A percentile compares a stretch with the other conserved stretches of the same genome.
These are phyloP conservation scores for Sporothrix inflata DNA, from an alignment of 2,329 filamentous ascomycete species.

Conservation along the genomic window DNA sequence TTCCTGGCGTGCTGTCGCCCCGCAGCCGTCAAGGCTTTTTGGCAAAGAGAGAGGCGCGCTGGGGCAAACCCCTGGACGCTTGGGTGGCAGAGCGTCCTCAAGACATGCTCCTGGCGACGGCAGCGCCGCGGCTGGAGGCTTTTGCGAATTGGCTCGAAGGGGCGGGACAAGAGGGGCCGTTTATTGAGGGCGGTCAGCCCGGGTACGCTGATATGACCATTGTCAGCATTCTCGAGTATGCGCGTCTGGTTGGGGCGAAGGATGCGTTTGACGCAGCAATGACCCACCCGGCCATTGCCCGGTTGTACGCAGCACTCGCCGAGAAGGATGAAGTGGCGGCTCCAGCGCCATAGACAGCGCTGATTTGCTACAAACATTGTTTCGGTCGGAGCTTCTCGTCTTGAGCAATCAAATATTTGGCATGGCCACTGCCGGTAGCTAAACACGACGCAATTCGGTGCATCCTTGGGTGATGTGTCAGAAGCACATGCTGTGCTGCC, in stretches of 20 bases:
- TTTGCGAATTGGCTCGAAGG: not conserved
- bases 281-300: not conserved
- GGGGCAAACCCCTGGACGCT: not conserved
- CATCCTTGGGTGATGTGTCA: not conserved
- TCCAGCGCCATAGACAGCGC: not conserved
- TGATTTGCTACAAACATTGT: not conserved
- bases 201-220: constrained; percentile 3
- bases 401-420: not conserved
- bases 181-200: not conserved
- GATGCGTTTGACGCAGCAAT: constrained; percentile 13
- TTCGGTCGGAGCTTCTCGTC: not conserved
- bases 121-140: not conserved
- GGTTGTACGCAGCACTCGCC: not conserved
- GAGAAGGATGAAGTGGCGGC: not conserved
- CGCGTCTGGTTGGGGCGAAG: not conserved
- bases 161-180: not conserved
- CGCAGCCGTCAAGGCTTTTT: constrained; percentile 6
- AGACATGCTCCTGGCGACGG: not conserved
- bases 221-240: constrained; percentile 12
- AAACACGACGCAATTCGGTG: not conserved
- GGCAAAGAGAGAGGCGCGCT: constrained; percentile 3
- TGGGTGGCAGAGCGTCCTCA: constrained; percentile 9
- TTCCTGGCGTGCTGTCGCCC: not conserved
- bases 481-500: not conserved
- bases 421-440: not conserved